These are phyloP conservation scores for Amphicarpaea edgeworthii DNA, from an alignment of 306 rosid genomes.

Conservation along the genomic window DNA sequence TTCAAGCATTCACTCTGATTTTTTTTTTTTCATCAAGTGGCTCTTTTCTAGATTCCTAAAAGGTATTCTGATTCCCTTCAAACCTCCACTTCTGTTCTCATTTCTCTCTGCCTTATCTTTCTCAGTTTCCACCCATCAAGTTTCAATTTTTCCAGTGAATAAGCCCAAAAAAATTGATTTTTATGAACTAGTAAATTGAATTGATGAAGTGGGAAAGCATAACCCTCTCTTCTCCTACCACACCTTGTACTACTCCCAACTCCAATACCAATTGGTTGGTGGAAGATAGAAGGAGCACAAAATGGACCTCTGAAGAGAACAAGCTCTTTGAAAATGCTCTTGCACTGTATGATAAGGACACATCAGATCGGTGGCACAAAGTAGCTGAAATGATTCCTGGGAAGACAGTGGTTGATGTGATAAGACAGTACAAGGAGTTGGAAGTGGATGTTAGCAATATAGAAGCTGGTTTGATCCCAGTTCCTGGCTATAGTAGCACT, in stretches of 20 bases:
- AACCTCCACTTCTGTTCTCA: conserved; percentile 51
- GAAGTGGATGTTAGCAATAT: conserved; percentile 81
- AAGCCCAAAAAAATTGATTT: conserved; percentile 18
- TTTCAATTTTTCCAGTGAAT: neutral
- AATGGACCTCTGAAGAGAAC: conserved; percentile 87
- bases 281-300: conserved; percentile 55
- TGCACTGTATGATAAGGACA: conserved; percentile 76
- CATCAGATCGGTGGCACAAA: conserved; percentile 85
- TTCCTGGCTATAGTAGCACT: conserved; percentile 68
- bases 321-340: conserved; percentile 89
- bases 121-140: conserved; percentile 44
- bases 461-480: conserved; percentile 84
- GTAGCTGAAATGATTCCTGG: conserved; percentile 92
- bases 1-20: conserved; percentile 45
- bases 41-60: conserved; percentile 73
- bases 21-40: conserved; percentile 57
- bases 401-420: conserved; percentile 73
- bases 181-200: conserved; percentile 44
- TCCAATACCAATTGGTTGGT: conserved; percentile 56
- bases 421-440: conserved; percentile 71
- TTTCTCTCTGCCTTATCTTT: conserved; percentile 41
- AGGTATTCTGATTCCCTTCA: conserved; percentile 76
- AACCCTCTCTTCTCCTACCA: conserved; percentile 60
- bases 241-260: conserved; percentile 54
- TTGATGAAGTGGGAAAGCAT: conserved; percentile 77